Percentiles rank a stretch among this genome's conserved stretches.
Evolutionary conservation across 257 asterid genomes (phyloP).

Genomic region (Thymus mandschuricus): DNA sequence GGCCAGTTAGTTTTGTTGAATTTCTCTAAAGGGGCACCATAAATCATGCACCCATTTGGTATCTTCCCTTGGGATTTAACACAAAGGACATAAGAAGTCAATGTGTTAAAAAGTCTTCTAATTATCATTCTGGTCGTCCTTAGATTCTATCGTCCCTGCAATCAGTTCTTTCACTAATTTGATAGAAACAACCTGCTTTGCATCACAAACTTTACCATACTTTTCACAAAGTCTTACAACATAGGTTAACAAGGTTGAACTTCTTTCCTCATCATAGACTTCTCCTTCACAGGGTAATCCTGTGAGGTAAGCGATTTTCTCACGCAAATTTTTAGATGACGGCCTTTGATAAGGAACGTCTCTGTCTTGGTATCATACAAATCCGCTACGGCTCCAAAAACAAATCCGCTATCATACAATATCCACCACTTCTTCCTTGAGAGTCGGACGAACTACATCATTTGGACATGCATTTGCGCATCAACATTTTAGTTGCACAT

Average conservation of each 20-base stretch:
- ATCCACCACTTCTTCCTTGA: too few relatives aligned
- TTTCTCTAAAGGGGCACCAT: neutral
- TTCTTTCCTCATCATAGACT: neutral
- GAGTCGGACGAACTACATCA: too few relatives aligned
- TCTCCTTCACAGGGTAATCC: neutral
- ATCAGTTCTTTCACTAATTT: neutral
- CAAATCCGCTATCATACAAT: too few relatives aligned
- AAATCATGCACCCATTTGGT: neutral
- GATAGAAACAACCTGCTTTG: neutral
- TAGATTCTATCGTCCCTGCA: neutral
- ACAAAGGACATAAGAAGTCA: slow-evolving; percentile 46
- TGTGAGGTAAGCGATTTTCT: neutral
- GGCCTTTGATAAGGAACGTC: too few relatives aligned
- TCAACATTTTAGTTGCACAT: too few relatives aligned
- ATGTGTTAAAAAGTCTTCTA: neutral
- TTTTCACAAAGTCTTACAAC: neutral
- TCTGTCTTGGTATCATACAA: too few relatives aligned
- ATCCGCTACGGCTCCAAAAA: too few relatives aligned
- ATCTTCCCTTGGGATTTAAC: slow-evolving; percentile 26
- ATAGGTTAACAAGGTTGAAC: neutral
- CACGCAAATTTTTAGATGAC: neutral
- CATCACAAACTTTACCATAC: neutral
- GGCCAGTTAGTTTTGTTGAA: neutral
- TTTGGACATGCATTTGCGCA: too few relatives aligned
- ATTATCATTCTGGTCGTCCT: neutral